Evolutionary conservation across 805 yeast genomes (phyloP).

Genomic region (Saccharomycopsis sp.): DNA sequence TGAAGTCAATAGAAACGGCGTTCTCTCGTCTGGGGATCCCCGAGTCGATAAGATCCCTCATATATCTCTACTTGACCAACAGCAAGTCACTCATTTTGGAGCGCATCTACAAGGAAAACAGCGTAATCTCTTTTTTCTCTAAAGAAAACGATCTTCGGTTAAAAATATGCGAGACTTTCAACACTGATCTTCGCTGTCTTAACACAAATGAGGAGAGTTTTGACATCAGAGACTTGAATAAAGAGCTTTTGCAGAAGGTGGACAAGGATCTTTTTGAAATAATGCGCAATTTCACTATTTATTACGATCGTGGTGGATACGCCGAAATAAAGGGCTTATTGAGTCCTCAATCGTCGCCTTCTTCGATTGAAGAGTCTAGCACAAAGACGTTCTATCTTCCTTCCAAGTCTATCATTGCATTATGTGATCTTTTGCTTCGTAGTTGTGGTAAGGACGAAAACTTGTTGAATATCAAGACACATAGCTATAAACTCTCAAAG

Average conservation of each 20-base stretch:
- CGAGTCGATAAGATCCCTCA: constrained; percentile 7
- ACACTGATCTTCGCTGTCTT: constrained; percentile 15
- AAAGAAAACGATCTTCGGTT: constrained; percentile 17
- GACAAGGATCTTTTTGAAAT: constrained; percentile 19
- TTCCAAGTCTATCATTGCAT: constrained; percentile 18
- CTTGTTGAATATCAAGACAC: constrained; percentile 6
- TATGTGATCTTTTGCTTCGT: constrained; percentile 16
- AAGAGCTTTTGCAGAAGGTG: constrained; percentile 18
- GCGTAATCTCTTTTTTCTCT: constrained; percentile 13
- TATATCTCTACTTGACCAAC: constrained; percentile 16
- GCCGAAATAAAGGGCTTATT: constrained; percentile 15
- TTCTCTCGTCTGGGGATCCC: constrained; percentile 15
- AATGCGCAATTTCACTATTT: constrained; percentile 17
- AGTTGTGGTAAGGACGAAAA: constrained; percentile 11
- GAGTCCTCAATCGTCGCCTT: constrained; percentile 13
- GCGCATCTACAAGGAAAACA: constrained; percentile 18
- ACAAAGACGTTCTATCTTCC: constrained; percentile 15
- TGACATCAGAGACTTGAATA: constrained; percentile 16
- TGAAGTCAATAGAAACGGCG: constrained; percentile 13
- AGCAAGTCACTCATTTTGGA: constrained; percentile 16
- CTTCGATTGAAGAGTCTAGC: background rate
- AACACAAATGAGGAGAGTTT: constrained; percentile 13
- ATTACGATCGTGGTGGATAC: constrained; percentile 20
- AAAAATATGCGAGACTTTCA: constrained; percentile 17
- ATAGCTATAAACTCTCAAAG: constrained; percentile 10